Evolutionary conservation across 768 basidiomycete species (phyloP).

Genomic region (Terana coerulea): DNA sequence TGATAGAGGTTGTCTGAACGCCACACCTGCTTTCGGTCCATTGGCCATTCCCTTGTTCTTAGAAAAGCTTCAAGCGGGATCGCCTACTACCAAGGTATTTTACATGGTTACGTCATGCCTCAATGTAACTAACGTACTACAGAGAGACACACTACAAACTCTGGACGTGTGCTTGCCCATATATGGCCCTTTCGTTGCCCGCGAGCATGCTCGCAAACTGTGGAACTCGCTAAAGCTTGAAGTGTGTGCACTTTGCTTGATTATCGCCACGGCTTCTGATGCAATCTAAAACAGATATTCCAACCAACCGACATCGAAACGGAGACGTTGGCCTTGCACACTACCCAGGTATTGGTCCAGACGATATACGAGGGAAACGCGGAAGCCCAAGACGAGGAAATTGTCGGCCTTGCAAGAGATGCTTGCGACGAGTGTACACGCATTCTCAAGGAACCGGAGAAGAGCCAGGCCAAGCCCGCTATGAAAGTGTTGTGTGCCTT

Average conservation of each 20-base stretch:
- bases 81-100: conserved; percentile 76
- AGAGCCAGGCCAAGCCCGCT: conserved; percentile 85
- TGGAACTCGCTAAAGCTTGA: conserved; percentile 93
- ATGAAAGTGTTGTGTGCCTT: conserved; percentile 79
- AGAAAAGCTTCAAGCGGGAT: conserved; percentile 85
- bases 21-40: conserved; percentile 78
- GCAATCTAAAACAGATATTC: conserved; percentile 60
- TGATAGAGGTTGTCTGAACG: conserved; percentile 62
- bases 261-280: neutral
- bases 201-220: conserved; percentile 66
- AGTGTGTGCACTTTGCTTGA: conserved; percentile 36
- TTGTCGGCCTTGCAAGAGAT: conserved; percentile 60
- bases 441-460: conserved; percentile 86
- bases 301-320: conserved; percentile 81
- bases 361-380: conserved; percentile 53
- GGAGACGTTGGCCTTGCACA: conserved; percentile 68
- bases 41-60: conserved; percentile 85
- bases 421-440: conserved; percentile 79
- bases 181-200: conserved; percentile 66
- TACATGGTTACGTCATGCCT: neutral
- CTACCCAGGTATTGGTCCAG: conserved; percentile 67
- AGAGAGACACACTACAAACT: conserved; percentile 86
- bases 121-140: neutral
- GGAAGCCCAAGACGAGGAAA: conserved; percentile 35
- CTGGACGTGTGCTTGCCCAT: conserved; percentile 76